Evolutionary conservation across 2,329 filamentous ascomycete species (phyloP).

Genomic region (Cercospora janseana): DNA sequence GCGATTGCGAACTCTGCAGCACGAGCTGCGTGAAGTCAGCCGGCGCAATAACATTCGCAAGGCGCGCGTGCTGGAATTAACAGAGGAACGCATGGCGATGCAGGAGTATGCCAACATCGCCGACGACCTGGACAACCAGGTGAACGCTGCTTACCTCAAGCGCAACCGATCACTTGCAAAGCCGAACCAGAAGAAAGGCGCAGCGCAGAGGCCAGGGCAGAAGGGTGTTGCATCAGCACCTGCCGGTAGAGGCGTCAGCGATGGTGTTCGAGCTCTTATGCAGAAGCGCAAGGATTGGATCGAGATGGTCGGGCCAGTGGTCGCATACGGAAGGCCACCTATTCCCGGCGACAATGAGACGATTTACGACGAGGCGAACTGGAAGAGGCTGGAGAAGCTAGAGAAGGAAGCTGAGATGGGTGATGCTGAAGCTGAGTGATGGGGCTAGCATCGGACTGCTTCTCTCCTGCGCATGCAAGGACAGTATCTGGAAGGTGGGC

Average conservation of each 20-base stretch:
- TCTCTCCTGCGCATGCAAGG: too few species aligned
- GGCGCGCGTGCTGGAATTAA: conserved; percentile 77
- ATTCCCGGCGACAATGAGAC: conserved; percentile 72
- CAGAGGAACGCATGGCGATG: conserved; percentile 88
- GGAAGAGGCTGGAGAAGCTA: conserved; percentile 70
- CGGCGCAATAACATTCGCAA: conserved; percentile 90
- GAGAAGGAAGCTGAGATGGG: conserved; percentile 79
- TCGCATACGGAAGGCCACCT: conserved; percentile 75
- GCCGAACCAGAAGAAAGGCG: conserved; percentile 74
- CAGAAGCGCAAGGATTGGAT: conserved; percentile 87
- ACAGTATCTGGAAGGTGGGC: too few species aligned
- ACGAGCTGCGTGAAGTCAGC: conserved; percentile 76
- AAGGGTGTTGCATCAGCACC: conserved; percentile 67
- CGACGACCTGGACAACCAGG: conserved; percentile 91
- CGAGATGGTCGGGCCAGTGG: conserved; percentile 84
- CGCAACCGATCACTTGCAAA: conserved; percentile 85
- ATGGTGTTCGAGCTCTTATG: conserved; percentile 88
- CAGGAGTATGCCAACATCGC: conserved; percentile 97
- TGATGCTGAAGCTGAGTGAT: conserved; percentile 33
- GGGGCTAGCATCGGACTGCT: too few species aligned
- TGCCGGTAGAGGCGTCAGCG: conserved; percentile 78
- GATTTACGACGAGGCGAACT: conserved; percentile 71
- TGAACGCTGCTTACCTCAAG: conserved; percentile 93
- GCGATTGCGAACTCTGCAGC: conserved; percentile 80
- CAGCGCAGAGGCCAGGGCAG: conserved; percentile 57